Evolutionary conservation across 192 early-diverging fungal species (phyloP), one percentile per base, ranked within the genome.

Genomic region (Backusella tarrabulga): DNA sequence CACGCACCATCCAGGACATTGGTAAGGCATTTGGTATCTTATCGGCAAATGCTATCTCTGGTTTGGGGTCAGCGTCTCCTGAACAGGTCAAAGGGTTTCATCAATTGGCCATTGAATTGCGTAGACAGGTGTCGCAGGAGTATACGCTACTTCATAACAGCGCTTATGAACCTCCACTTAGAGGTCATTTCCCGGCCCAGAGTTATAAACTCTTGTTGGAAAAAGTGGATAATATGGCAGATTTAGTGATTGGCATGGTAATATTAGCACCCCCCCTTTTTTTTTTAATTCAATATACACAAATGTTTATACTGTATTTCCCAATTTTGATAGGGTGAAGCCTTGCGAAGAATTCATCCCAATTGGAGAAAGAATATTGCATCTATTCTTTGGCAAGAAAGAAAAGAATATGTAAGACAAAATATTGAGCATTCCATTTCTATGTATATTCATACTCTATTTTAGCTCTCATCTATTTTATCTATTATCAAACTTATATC

Each of bases 101-200:
- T 17, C 80, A 83, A 68, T 66, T 81, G 38, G 67, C 76, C 35
- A 34, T 71, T 0, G 34, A 74, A 12, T 70, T 83, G 2, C 73
- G 75, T 46, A 71, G 83, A 41, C 78, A 81, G 68, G 77, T 82
- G 19, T 72, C 42, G 6, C 60, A 74, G n/a, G 83, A 81, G 38
- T 72, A 78, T 9, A 77, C 71, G 19, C 50, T 84, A 14, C 52
- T 84, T 12, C 70, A 74, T 21, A 71, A 78, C 67, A 68, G 77
- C 44, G 70, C 46, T 12, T 84, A 79, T 68, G 83, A 84, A 72
- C 83, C 83, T 19, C 83, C 83, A 14, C 67, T 84, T 35, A 74
- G 80, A 34, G 83, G 83, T 2, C 67, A 79, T 36, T 84, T 77
- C 38, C 83, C 83, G 17, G 40, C 52, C 5, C 63, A 81, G 14